phyloP scores from a whole-genome alignment of 1,139 yeast species.

The Kodamaea fungicola region DNA sequence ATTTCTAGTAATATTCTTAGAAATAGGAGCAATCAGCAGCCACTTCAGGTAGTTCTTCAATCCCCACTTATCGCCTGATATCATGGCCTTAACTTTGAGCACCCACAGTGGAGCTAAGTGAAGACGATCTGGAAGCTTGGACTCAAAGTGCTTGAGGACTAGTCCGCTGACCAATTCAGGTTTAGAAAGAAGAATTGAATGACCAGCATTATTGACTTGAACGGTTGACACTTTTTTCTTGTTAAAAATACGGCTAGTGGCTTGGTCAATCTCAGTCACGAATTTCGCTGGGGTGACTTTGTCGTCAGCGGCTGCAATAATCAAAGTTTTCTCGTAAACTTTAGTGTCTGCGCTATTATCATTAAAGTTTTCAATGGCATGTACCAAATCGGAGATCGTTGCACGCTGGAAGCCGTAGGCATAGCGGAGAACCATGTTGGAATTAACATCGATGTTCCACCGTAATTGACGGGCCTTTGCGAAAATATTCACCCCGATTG shows the following conservation, averaged over 20 bases:
- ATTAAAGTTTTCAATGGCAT: constrained; percentile 35
- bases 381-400: constrained; percentile 40
- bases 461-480: constrained; percentile 58
- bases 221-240: constrained; percentile 31
- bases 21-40: constrained; percentile 54
- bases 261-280: constrained; percentile 23
- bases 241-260: constrained; percentile 23
- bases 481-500: constrained; percentile 25
- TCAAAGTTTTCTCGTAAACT: constrained; percentile 41
- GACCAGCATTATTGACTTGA: constrained; percentile 58
- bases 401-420: constrained; percentile 47
- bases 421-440: constrained; percentile 52
- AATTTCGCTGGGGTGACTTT: constrained; percentile 47
- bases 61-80: constrained; percentile 75
- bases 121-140: constrained; percentile 44
- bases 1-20: constrained; percentile 39
- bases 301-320: constrained; percentile 61
- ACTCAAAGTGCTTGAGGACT: constrained; percentile 55
- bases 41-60: constrained; percentile 72
- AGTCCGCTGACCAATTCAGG: constrained; percentile 67
- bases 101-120: constrained; percentile 65
- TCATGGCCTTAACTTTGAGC: constrained; percentile 54
- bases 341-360: constrained; percentile 29
- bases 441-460: constrained; percentile 67
- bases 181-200: constrained; percentile 58